These are phyloP conservation scores for Boletus eberwhitei DNA, from an alignment of 768 basidiomycete genomes.

Conservation along the genomic window DNA sequence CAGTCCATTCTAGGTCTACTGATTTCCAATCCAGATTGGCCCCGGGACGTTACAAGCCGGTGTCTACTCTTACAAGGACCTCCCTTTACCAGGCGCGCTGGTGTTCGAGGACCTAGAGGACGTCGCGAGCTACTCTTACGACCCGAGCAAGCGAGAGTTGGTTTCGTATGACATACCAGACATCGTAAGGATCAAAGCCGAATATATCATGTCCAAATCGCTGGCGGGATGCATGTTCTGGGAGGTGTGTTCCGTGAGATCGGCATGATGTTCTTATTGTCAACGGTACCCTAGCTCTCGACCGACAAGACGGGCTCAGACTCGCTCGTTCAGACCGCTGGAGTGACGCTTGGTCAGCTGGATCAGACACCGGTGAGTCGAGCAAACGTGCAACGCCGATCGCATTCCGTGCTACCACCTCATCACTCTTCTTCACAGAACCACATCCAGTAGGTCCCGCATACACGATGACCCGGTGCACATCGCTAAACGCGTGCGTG, in stretches of 20 bases:
- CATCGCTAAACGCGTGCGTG: neutral
- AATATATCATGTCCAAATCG: constrained; percentile 58
- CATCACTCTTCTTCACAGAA: constrained; percentile 35
- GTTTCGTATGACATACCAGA: constrained; percentile 76
- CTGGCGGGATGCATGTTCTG: constrained; percentile 76
- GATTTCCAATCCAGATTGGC: constrained; percentile 47
- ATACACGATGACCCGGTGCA: neutral
- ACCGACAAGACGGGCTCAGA: constrained; percentile 55
- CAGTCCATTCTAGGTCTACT: neutral
- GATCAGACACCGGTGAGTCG: constrained; percentile 47
- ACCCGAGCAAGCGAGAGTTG: constrained; percentile 59
- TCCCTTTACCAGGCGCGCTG: constrained; percentile 61
- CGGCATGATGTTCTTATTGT: neutral
- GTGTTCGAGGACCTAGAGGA: constrained; percentile 66
- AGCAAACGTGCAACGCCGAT: neutral
- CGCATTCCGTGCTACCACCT: neutral
- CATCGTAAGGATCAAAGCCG: constrained; percentile 61
- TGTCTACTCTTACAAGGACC: constrained; percentile 66
- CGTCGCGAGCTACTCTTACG: constrained; percentile 78
- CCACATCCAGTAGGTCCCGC: constrained; percentile 48
- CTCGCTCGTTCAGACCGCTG: constrained; percentile 56
- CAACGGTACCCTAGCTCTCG: constrained; percentile 38
- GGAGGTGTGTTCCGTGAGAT: constrained; percentile 38
- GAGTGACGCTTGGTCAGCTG: constrained; percentile 45
- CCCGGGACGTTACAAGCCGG: constrained; percentile 46